phyloP scores from a whole-genome alignment of 202 grass and related monocot species.

The Schoenoplectus triqueter region DNA sequence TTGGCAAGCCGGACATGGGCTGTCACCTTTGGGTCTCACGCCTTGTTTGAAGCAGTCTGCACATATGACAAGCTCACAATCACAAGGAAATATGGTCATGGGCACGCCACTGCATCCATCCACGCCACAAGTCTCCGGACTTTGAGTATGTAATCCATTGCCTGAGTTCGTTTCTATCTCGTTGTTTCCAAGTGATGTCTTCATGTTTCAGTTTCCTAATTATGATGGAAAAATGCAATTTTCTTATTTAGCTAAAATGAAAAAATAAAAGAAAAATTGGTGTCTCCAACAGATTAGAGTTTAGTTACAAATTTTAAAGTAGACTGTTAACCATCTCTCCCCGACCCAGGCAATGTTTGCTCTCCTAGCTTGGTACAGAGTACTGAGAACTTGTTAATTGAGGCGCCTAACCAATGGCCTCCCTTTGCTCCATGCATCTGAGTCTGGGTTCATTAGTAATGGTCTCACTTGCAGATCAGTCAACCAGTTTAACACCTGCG shows the following conservation, averaged over 20 bases:
- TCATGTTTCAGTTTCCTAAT: neutral
- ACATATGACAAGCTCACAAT: slow-evolving; percentile 40
- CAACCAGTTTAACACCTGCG: slow-evolving; percentile 9
- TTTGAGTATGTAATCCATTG: neutral
- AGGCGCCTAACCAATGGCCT: neutral
- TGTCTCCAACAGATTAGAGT: neutral
- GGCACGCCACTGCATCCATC: slow-evolving; percentile 23
- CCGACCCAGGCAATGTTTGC: neutral
- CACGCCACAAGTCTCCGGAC: neutral
- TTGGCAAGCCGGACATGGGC: slow-evolving; percentile 36
- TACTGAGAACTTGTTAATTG: slow-evolving; percentile 1
- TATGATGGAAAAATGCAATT: neutral
- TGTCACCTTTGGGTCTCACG: neutral
- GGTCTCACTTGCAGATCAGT: neutral
- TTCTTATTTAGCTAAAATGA: neutral
- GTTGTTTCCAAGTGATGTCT: neutral
- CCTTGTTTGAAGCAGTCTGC: slow-evolving; percentile 28
- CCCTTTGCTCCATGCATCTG: slow-evolving; percentile 30
- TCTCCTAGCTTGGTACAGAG: neutral
- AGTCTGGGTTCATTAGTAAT: slow-evolving; percentile 12
- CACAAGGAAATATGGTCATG: slow-evolving; percentile 36
- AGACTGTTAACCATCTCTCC: neutral
- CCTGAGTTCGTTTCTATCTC: slow-evolving; percentile 13
- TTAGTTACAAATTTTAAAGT: neutral
- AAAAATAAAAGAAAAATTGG: neutral